These are phyloP conservation scores for Pyracantha coccinea DNA, from an alignment of 331 rosid genomes.

Conservation along the genomic window DNA sequence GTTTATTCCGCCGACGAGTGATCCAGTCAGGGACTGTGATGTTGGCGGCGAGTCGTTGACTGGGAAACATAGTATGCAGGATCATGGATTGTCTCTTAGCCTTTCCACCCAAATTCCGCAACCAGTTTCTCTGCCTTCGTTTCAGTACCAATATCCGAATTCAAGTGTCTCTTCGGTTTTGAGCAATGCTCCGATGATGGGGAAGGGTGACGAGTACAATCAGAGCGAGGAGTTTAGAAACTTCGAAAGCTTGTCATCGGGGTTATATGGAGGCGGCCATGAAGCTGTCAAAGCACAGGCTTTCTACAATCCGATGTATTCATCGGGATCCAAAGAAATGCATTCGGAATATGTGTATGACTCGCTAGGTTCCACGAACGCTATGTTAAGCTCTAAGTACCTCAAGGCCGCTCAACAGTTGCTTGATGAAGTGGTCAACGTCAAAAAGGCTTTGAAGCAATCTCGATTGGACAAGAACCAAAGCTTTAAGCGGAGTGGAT, in stretches of 20 bases:
- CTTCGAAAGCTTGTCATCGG: constrained; percentile 43
- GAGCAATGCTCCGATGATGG: constrained; percentile 27
- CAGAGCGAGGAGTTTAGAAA: constrained; percentile 26
- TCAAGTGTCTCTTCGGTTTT: constrained; percentile 35
- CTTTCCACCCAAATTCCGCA: constrained; percentile 53
- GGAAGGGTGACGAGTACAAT: constrained; percentile 33
- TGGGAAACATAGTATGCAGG: constrained; percentile 44
- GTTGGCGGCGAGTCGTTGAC: constrained; percentile 24
- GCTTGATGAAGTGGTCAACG: constrained; percentile 77
- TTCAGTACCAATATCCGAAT: constrained; percentile 47
- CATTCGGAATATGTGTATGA: constrained; percentile 28
- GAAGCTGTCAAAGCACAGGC: constrained; percentile 38
- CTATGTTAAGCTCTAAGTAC: constrained; percentile 35
- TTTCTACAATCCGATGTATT: constrained; percentile 31
- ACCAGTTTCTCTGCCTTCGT: constrained; percentile 34
- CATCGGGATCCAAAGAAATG: constrained; percentile 28
- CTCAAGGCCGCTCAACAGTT: constrained; percentile 69
- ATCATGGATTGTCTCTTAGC: constrained; percentile 80
- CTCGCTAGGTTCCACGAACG: constrained; percentile 24
- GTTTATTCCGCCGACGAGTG: constrained; percentile 47
- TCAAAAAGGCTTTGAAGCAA: constrained; percentile 63
- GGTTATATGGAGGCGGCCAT: constrained; percentile 26
- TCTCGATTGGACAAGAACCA: constrained; percentile 40
- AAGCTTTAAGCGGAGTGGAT: constrained; percentile 22
- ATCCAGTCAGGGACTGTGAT: constrained; percentile 24